phyloP scores from a whole-genome alignment of 164 flowering plant genomes.

The Santalum album region DNA sequence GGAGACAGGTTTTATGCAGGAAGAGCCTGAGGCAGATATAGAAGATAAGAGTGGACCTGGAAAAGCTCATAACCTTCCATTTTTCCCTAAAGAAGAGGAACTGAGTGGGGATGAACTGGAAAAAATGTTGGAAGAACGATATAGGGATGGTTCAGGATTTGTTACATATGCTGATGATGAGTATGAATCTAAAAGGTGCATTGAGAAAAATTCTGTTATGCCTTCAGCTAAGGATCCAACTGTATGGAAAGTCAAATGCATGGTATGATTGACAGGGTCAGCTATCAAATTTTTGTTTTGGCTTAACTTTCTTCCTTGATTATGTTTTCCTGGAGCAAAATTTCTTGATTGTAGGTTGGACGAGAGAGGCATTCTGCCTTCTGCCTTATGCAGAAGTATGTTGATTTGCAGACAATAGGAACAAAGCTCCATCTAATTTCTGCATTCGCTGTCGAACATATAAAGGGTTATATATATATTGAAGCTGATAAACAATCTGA shows the following conservation, averaged over 20 bases:
- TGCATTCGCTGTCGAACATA: slow-evolving; percentile 68
- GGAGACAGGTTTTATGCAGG: slow-evolving; percentile 36
- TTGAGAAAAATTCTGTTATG: slow-evolving; percentile 16
- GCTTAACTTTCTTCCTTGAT: not conserved
- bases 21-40: slow-evolving; percentile 18
- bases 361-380: slow-evolving; percentile 71
- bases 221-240: slow-evolving; percentile 42
- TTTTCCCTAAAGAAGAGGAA: slow-evolving; percentile 68
- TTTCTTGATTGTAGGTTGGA: slow-evolving; percentile 53
- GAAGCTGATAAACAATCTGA: slow-evolving; percentile 80
- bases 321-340: not conserved
- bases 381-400: slow-evolving; percentile 90
- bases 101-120: slow-evolving; percentile 63
- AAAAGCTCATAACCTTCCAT: slow-evolving; percentile 27
- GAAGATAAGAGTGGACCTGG: slow-evolving; percentile 24
- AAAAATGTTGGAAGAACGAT: slow-evolving; percentile 49
- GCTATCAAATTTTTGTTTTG: not conserved
- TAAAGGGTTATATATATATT: slow-evolving; percentile 68
- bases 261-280: slow-evolving; percentile 26
- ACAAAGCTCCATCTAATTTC: slow-evolving; percentile 61
- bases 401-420: slow-evolving; percentile 48
- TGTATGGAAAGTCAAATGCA: slow-evolving; percentile 79
- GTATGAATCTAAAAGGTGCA: slow-evolving; percentile 25
- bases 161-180: slow-evolving; percentile 47
- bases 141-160: slow-evolving; percentile 35